Conservation (phyloP, 1,284 basidiomycete genomes). For the Pascua guehoae region DNA sequence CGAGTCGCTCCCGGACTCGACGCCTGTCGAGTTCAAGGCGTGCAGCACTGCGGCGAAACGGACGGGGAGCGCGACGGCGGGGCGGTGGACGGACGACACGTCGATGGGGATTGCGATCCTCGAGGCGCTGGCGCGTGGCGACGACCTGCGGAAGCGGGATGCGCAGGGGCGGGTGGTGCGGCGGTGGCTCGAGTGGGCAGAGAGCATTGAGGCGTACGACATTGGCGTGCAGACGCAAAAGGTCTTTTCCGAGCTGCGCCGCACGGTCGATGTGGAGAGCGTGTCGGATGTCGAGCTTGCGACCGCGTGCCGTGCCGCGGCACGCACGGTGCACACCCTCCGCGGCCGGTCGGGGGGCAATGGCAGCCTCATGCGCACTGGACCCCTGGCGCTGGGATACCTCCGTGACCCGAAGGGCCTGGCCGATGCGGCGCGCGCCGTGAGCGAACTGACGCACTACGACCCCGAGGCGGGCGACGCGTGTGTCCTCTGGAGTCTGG, state of each 20-base stretch:
- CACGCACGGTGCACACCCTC: background rate
- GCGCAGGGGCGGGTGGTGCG: conserved; percentile 1
- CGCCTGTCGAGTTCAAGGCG: background rate
- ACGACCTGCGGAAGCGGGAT: background rate
- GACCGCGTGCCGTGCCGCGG: background rate
- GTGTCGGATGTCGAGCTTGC: background rate
- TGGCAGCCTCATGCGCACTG: conserved; percentile 6
- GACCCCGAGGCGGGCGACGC: conserved; percentile 6
- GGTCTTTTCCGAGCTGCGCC: background rate
- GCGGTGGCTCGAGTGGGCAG: conserved; percentile 8
- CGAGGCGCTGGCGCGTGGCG: conserved; percentile 1
- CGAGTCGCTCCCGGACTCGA: background rate
- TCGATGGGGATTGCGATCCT: conserved; percentile 10
- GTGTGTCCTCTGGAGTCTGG: conserved; percentile 4
- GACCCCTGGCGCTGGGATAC: conserved; percentile 3
- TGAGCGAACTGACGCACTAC: conserved; percentile 1
- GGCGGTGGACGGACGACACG: conserved; percentile 14
- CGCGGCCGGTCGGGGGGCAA: background rate
- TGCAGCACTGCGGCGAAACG: too few relatives aligned
- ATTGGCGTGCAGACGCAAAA: conserved; percentile 1
- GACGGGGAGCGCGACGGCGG: background rate
- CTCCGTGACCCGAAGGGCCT: background rate
- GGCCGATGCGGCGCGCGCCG: conserved; percentile 3
- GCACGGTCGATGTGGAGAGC: background rate
- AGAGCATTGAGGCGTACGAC: background rate